A percentile compares a stretch with the other conserved stretches of the same genome.
Conservation (phyloP, 2,329 filamentous ascomycete species). For the Fusarium nygamai region DNA sequence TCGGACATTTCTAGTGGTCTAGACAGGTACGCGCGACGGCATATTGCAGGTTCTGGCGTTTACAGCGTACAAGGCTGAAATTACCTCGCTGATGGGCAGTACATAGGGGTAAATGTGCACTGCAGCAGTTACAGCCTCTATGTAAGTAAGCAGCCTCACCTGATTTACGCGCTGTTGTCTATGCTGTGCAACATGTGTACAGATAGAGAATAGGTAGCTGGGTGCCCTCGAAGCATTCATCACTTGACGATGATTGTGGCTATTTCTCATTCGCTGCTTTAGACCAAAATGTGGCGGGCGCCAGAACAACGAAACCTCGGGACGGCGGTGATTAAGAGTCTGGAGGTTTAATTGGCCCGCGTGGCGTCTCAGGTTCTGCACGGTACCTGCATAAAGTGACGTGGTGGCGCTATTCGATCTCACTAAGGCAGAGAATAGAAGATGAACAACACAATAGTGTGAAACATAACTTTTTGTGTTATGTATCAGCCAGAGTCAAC, state of each 20-base stretch:
- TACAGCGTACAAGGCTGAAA: conserved; percentile 18
- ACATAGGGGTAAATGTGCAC: conserved; percentile 7
- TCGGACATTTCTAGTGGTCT: conserved; percentile 28
- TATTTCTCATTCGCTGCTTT: conserved; percentile 9
- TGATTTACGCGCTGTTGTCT: conserved; percentile 1
- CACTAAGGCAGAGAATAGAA: background rate
- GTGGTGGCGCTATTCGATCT: conserved; percentile 27
- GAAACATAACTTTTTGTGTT: conserved; percentile 14
- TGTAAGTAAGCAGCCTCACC: conserved; percentile 10
- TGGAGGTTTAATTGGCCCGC: conserved; percentile 44
- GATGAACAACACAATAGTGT: background rate
- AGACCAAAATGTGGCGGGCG: conserved; percentile 31
- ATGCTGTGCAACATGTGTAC: background rate
- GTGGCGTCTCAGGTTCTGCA: conserved; percentile 47
- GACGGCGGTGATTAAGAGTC: conserved; percentile 6
- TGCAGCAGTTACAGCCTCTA: background rate
- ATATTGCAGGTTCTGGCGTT: background rate
- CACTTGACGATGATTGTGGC: background rate
- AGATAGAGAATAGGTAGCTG: background rate
- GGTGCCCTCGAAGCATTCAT: background rate
- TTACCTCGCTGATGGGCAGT: background rate
- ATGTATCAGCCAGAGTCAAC: background rate
- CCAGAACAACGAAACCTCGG: conserved; percentile 28
- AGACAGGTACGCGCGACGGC: background rate
- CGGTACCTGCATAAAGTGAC: conserved; percentile 43